These are phyloP conservation scores for Hygrocybe punicea DNA, from an alignment of 768 basidiomycete species.

Conservation along the genomic window DNA sequence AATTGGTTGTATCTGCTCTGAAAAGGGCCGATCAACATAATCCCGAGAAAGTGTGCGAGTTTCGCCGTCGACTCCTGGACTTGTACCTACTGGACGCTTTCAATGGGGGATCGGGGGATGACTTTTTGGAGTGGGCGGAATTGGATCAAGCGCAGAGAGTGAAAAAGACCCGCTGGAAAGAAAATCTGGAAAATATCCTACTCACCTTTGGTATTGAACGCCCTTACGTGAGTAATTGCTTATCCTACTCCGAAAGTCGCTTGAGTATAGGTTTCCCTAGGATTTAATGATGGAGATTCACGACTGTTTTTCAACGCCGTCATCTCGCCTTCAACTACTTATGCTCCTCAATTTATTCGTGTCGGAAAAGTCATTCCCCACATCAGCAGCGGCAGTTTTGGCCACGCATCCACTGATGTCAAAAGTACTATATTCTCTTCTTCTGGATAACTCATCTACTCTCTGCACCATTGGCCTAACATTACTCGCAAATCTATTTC, in stretches of 20 bases:
- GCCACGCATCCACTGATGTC: conserved; percentile 61
- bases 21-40: conserved; percentile 46
- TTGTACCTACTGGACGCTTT: conserved; percentile 74
- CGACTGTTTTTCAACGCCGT: conserved; percentile 55
- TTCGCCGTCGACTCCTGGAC: conserved; percentile 66
- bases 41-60: conserved; percentile 53
- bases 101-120: conserved; percentile 70
- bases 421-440: conserved; percentile 61
- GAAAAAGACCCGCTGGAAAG: conserved; percentile 65
- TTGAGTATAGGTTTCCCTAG: conserved; percentile 37
- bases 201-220: conserved; percentile 58
- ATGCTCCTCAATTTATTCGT: conserved; percentile 62
- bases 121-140: conserved; percentile 71
- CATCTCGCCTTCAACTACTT: conserved; percentile 66
- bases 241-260: background rate
- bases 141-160: conserved; percentile 61
- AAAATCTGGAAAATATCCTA: conserved; percentile 73
- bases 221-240: conserved; percentile 54
- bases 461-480: conserved; percentile 61
- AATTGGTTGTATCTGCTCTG: conserved; percentile 63
- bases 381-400: conserved; percentile 45
- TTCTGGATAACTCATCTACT: conserved; percentile 74
- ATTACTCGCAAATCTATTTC: conserved; percentile 67
- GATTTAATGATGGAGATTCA: conserved; percentile 68
- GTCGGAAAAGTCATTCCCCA: conserved; percentile 51